Evolutionary conservation across 345 rosid genomes (phyloP).

Genomic region (Alliaria petiolata): DNA sequence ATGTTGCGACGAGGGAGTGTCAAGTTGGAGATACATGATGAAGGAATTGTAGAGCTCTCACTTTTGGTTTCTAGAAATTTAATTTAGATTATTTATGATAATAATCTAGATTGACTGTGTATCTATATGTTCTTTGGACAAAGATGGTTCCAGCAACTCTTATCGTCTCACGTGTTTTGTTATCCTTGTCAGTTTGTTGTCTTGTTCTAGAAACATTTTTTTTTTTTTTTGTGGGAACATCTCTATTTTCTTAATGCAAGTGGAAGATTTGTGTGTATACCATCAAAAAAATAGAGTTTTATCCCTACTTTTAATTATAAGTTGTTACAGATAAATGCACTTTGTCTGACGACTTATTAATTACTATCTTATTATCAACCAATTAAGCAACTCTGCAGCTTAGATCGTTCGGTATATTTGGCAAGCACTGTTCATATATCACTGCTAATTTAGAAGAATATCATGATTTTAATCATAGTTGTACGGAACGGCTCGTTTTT

Average conservation of each 20-base stretch:
- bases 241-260: not conserved
- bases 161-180: too few relatives aligned
- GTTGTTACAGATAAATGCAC: not conserved
- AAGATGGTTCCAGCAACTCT: slow-evolving; percentile 9
- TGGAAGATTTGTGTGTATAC: slow-evolving; percentile 3
- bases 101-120: too few relatives aligned
- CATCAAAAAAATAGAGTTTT: not conserved
- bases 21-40: slow-evolving; percentile 12
- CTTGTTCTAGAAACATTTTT: not conserved
- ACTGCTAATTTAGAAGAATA: too few relatives aligned
- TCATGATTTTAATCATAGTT: too few relatives aligned
- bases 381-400: too few relatives aligned
- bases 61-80: slow-evolving; percentile 1
- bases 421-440: too few relatives aligned
- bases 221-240: not conserved
- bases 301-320: not conserved
- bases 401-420: too few relatives aligned
- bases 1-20: too few relatives aligned
- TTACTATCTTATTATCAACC: not conserved
- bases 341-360: not conserved
- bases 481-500: too few relatives aligned
- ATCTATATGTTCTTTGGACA: slow-evolving; percentile 13
- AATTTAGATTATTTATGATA: too few relatives aligned
- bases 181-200: not conserved
- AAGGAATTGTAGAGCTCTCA: not conserved